Percentiles rank a stretch among this genome's conserved stretches.
Evolutionary conservation across 2,329 filamentous ascomycete species (phyloP).

Genomic region (Hymenoscyphus repandus): DNA sequence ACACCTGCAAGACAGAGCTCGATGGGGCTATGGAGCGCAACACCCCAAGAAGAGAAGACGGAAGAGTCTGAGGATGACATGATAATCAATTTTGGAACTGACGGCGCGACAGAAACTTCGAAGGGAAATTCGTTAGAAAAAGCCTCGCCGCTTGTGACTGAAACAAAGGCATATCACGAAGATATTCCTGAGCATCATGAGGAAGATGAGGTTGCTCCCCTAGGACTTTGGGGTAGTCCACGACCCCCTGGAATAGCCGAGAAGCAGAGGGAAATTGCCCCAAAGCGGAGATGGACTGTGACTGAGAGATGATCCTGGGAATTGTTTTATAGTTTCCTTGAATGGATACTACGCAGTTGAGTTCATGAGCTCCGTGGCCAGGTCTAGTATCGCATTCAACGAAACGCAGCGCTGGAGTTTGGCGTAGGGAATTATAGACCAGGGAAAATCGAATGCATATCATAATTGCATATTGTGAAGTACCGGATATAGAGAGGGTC

Average conservation of each 20-base stretch:
- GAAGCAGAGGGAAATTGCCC: constrained; percentile 40
- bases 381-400: background rate
- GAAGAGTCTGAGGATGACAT: constrained; percentile 41
- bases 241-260: constrained; percentile 42
- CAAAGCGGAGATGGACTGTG: constrained; percentile 52
- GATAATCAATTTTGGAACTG: constrained; percentile 47
- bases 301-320: constrained; percentile 35
- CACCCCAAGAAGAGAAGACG: constrained; percentile 41
- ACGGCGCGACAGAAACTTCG: constrained; percentile 4
- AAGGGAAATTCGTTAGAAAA: constrained; percentile 1
- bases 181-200: constrained; percentile 13
- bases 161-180: background rate
- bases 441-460: background rate
- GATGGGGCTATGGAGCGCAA: constrained; percentile 44
- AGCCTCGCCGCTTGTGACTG: background rate
- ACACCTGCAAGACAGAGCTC: constrained; percentile 31
- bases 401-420: constrained; percentile 9
- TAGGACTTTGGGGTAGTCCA: constrained; percentile 42
- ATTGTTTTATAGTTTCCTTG: background rate
- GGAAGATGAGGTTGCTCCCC: constrained; percentile 34
- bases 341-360: background rate
- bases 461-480: background rate
- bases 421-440: constrained; percentile 1
- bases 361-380: background rate
- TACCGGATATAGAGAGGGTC: background rate